These are phyloP conservation scores for Salix caprea DNA, from an alignment of 345 rosid genomes.

Conservation along the genomic window DNA sequence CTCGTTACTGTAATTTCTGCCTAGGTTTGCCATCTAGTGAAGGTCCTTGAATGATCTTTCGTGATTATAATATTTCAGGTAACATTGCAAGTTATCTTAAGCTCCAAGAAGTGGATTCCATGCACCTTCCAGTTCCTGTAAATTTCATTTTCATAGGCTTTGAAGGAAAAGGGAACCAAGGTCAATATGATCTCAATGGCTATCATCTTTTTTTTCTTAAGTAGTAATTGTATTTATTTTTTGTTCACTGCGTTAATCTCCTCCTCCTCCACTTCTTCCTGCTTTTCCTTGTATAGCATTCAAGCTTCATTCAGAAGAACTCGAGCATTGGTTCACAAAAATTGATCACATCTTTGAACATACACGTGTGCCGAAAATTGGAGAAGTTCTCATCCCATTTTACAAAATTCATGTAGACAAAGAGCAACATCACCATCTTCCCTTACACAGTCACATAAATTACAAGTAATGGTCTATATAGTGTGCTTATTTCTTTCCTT, in stretches of 20 bases:
- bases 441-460: constrained; percentile 63
- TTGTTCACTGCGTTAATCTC: too few relatives aligned
- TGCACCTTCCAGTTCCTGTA: constrained; percentile 86
- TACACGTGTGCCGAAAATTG: constrained; percentile 67
- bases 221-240: background rate
- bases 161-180: constrained; percentile 96
- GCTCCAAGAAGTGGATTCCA: constrained; percentile 84
- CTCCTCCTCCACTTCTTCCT: constrained; percentile 7
- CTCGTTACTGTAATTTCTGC: background rate
- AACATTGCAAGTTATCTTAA: constrained; percentile 77
- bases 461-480: constrained; percentile 58
- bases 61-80: constrained; percentile 30
- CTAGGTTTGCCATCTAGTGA: background rate
- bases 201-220: background rate
- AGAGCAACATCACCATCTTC: constrained; percentile 65
- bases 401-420: constrained; percentile 62
- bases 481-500: background rate
- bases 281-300: constrained; percentile 44
- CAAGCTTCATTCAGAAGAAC: constrained; percentile 76
- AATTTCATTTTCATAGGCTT: constrained; percentile 94
- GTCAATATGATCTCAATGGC: constrained; percentile 33
- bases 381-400: constrained; percentile 72
- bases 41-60: background rate
- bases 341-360: constrained; percentile 90
- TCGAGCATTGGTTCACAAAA: constrained; percentile 91